Conservation (phyloP, 2,329 filamentous ascomycete genomes). For the Ceratocystis cacaofunesta region DNA sequence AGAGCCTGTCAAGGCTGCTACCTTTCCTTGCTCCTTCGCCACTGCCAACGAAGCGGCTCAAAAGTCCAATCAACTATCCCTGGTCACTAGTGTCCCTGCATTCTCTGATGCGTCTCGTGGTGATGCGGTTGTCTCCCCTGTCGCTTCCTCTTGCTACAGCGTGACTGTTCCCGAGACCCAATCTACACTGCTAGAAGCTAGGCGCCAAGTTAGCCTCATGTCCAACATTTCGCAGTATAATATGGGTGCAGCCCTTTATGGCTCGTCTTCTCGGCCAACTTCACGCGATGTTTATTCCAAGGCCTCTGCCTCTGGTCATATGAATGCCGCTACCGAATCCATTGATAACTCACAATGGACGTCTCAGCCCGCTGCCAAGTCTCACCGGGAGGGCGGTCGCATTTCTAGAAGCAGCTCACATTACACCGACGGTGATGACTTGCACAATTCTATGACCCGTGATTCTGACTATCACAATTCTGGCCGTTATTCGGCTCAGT, state of each 20-base stretch:
- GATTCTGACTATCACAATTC: conserved; percentile 11
- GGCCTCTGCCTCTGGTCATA: background rate
- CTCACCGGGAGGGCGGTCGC: conserved; percentile 6
- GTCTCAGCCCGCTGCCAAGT: background rate
- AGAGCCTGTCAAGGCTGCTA: background rate
- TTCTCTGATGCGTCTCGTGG: conserved; percentile 2
- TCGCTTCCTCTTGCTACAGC: conserved; percentile 16
- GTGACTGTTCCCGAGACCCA: conserved; percentile 16
- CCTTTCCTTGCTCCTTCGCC: background rate
- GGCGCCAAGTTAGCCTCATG: conserved; percentile 16
- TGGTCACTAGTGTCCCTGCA: conserved; percentile 1
- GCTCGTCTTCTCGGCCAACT: conserved; percentile 9
- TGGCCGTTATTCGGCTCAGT: conserved; percentile 14
- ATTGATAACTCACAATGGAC: background rate
- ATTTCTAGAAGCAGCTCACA: conserved; percentile 16
- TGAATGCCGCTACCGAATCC: background rate
- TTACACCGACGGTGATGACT: conserved; percentile 11
- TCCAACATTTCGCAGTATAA: conserved; percentile 17
- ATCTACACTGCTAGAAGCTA: conserved; percentile 13
- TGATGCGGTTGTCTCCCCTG: conserved; percentile 12
- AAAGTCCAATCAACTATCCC: background rate
- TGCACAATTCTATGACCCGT: conserved; percentile 9
- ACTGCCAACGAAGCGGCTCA: background rate
- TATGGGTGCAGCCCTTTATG: conserved; percentile 11
- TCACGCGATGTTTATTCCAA: conserved; percentile 11